Percentiles rank a stretch among this genome's conserved stretches.
Evolutionary conservation across 1,284 basidiomycete genomes (phyloP).

Genomic region (Cryptococcus sp.): DNA sequence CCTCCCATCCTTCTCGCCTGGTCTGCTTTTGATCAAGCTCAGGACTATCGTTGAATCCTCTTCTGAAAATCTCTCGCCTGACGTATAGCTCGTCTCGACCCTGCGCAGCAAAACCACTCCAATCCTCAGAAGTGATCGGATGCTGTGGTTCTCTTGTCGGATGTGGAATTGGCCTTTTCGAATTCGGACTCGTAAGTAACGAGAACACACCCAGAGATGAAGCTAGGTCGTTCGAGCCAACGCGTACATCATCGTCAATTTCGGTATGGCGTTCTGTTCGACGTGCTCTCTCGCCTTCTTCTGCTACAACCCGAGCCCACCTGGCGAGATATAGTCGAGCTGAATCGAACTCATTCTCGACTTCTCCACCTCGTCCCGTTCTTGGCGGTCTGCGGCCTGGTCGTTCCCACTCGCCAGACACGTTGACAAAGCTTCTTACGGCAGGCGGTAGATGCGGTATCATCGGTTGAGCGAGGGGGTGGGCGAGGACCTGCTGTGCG

Average conservation of each 20-base stretch:
- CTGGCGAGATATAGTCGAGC: constrained; percentile 92
- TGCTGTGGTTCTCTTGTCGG: constrained; percentile 45
- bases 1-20: constrained; percentile 74
- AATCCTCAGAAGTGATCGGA: constrained; percentile 38
- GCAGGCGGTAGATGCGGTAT: constrained; percentile 90
- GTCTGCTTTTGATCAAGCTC: constrained; percentile 70
- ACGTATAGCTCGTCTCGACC: constrained; percentile 41
- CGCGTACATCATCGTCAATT: constrained; percentile 7
- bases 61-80: constrained; percentile 41
- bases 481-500: constrained; percentile 85
- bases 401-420: constrained; percentile 60
- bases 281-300: constrained; percentile 85
- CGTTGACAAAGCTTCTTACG: constrained; percentile 78
- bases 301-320: constrained; percentile 90
- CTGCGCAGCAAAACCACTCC: constrained; percentile 36
- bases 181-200: constrained; percentile 53
- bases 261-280: constrained; percentile 56
- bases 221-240: constrained; percentile 54
- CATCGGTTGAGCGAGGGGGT: constrained; percentile 89
- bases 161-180: constrained; percentile 31
- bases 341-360: constrained; percentile 76
- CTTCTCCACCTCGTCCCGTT: constrained; percentile 59
- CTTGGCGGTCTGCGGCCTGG: constrained; percentile 54
- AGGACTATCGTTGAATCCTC: constrained; percentile 64
- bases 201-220: constrained; percentile 84